Evolutionary conservation across 2,329 filamentous ascomycete genomes (phyloP).

Genomic region (Diaporthe citri): DNA sequence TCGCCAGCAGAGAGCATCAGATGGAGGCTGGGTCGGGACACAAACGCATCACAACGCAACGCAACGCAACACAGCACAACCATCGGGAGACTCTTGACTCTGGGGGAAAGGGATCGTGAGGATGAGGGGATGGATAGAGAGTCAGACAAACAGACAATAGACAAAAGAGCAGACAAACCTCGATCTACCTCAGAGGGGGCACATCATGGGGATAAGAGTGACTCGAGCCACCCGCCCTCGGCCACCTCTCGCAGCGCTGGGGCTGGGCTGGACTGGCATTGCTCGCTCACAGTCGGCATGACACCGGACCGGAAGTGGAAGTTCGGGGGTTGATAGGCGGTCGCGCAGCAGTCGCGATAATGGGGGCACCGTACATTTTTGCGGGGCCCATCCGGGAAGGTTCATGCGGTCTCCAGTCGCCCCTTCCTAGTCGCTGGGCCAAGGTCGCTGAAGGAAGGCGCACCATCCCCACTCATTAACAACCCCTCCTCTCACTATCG

Average conservation of each 20-base stretch:
- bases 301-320: slow-evolving; percentile 37
- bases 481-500: slow-evolving; percentile 31
- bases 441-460: background rate
- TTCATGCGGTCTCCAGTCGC: slow-evolving; percentile 21
- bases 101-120: background rate
- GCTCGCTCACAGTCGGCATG: slow-evolving; percentile 20
- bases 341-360: slow-evolving; percentile 28
- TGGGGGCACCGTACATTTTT: slow-evolving; percentile 12
- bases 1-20: slow-evolving; percentile 11
- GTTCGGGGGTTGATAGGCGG: slow-evolving; percentile 39
- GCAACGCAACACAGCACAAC: background rate
- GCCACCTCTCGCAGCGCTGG: background rate
- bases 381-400: slow-evolving; percentile 32
- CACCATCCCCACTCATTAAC: slow-evolving; percentile 7
- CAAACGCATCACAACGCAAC: slow-evolving; percentile 11
- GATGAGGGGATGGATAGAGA: background rate
- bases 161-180: background rate
- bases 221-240: slow-evolving; percentile 2
- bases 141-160: background rate
- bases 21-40: slow-evolving; percentile 4
- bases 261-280: slow-evolving; percentile 11
- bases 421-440: background rate
- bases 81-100: background rate
- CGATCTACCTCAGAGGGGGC: slow-evolving; percentile 11
- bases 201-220: slow-evolving; percentile 37